Evolutionary conservation across 2,329 filamentous ascomycete genomes (phyloP), one percentile per base, ranked within the genome.

Genomic region (Curvularia eragrostidis): DNA sequence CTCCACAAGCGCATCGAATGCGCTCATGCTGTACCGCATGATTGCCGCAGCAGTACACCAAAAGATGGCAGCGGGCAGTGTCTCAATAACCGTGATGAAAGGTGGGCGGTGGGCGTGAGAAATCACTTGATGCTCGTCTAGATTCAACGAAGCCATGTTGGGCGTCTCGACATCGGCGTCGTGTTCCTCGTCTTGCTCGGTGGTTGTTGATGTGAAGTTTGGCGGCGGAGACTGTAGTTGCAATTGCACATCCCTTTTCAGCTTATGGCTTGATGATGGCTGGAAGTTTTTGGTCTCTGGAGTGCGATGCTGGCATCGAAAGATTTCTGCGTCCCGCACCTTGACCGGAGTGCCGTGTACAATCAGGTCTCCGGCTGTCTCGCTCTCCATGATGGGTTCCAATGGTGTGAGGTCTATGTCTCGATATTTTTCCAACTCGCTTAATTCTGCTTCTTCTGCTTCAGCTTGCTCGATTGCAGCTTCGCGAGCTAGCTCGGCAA

Each of bases 1-100:
- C 34, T 58, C 48, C 1, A 65, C 42, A 5, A 59, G 28, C 38
- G n/a, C 19, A n/a, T 65, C 58, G 38, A 64, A 61, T 1, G 55
- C 56, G 21, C 44, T 57, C 21, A 38, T 51, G 13, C 56, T 46
- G 6, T 54, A 52, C 10, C 47, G 34, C 4, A 50, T 58, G 9
- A 67, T 32, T 6, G 43, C 51, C 36, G 53, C 50, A 10, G 54
- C 63, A 30, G 61, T 60, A 8, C 43, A 51, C 66, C 66, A 73
- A 46, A 73, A 67, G 56, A 73, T 60, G n/a, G 64, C 61, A 18
- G 52, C 52, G 7, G 72, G 72, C 9, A 73, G 52, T 64, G 72
- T 60, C 12, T 46, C 61, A 13, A 73, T 66, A 23, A 70, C 60
- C 3, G 59, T 68, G 54, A 73, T 41, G 50, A 73, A 68, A 18